Base-by-base conservation (phyloP, 2,329 filamentous ascomycete species). In the Purpureocillium lavendulum region DNA sequence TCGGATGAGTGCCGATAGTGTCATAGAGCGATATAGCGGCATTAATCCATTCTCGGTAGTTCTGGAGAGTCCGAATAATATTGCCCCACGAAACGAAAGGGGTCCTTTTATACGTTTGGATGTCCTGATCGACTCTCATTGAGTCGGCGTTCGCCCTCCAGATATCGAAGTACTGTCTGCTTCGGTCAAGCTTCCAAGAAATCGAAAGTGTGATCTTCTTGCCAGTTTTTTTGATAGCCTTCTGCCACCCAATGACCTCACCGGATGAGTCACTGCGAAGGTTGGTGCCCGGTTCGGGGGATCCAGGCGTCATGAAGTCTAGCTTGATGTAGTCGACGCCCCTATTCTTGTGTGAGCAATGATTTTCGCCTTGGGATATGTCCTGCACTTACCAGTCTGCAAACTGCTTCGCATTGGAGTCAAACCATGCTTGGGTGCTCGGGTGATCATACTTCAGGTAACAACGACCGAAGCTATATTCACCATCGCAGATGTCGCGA, bases 121-220 rank as follows among this genome's bases (percentile, higher is more conserved):
- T 46, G 36, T 49, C 47, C 39, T 49, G 47, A 34, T 49, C 47
- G 29, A 34, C 44, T 14, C 47, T 44, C 47, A 49, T 49, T 3
- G 45, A 40, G 28, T 49, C 47, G 32, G 47, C 43, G 34, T 47
- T 41, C 13, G 35, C 36, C 33, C 45, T 44, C 47, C 47, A 49
- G 18, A 47, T 39, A 9, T 36, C 24, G 16, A 49, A 49, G 33
- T 42, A 49, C 35, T 42, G 36, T 13, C 43, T 30, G 12, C 41
- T 41, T 11, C 47, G 43, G 35, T 47, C 45, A n/a, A 47, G 45
- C 33, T 49, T 47, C 47, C 47, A 47, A 16, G 45, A 49, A 24
- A 47, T 47, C 28, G 45, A 40, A 10, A 47, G 47, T 5, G 45
- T 41, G 43, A 49, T 49, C 34, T 43, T 34, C 13, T 45, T 45